phyloP scores from a whole-genome alignment of 176 grass and related monocot species.

The Pontederia paniculata region DNA sequence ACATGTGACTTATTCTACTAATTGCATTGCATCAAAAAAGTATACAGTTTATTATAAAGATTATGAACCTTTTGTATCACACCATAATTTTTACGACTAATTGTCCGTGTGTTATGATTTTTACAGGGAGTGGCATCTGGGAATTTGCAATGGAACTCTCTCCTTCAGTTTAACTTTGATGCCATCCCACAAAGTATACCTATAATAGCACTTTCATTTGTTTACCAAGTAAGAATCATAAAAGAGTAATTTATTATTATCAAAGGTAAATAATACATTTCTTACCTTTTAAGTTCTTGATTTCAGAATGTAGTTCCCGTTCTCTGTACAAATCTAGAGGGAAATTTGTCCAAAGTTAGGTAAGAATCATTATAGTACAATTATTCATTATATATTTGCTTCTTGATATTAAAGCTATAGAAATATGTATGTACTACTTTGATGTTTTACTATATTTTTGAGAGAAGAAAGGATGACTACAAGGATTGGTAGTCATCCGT shows the following conservation, averaged over 20 bases:
- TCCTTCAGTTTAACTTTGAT: conserved; percentile 58
- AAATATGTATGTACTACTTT: too few species aligned
- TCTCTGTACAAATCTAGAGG: conserved; percentile 87
- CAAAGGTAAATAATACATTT: neutral
- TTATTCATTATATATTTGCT: too few species aligned
- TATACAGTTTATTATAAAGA: conserved; percentile 10
- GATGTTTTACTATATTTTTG: too few species aligned
- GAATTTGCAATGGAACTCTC: conserved; percentile 64
- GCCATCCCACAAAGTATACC: conserved; percentile 85
- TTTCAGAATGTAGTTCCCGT: conserved; percentile 92
- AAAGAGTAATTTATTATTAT: conserved; percentile 4
- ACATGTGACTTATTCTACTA: too few species aligned
- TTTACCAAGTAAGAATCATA: conserved; percentile 61
- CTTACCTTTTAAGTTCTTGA: conserved; percentile 17
- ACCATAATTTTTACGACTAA: too few species aligned
- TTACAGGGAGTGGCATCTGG: conserved; percentile 54
- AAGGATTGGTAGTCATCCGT: too few species aligned
- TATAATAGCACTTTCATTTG: conserved; percentile 85
- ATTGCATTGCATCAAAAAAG: neutral
- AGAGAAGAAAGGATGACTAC: too few species aligned
- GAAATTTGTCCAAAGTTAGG: conserved; percentile 80
- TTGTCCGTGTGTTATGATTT: neutral
- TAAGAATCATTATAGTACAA: conserved; percentile 12
- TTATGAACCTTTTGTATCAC: conserved; percentile 7
- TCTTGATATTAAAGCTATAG: too few species aligned